Conservation (phyloP, 768 basidiomycete species). For the Phaeolepiota aurea region DNA sequence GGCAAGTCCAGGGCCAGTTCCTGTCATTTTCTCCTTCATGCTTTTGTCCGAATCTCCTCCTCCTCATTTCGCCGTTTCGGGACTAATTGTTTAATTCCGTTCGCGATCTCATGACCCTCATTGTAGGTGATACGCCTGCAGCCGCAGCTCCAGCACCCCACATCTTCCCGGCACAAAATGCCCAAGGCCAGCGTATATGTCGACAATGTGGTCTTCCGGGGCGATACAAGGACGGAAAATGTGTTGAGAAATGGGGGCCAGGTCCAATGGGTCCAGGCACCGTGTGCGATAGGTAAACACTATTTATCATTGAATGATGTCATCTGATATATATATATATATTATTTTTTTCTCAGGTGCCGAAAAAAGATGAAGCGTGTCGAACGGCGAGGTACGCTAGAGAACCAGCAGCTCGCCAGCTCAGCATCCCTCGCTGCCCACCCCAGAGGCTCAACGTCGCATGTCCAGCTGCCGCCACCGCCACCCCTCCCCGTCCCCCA, state of each 20-base stretch:
- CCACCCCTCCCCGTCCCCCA: not conserved
- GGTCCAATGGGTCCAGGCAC: constrained; percentile 80
- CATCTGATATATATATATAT: not conserved
- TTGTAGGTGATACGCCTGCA: constrained; percentile 12
- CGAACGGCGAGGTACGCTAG: constrained; percentile 63
- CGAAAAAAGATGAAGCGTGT: constrained; percentile 85
- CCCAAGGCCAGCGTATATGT: constrained; percentile 67
- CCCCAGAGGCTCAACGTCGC: not conserved
- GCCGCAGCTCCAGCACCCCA: constrained; percentile 14
- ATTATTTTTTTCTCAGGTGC: constrained; percentile 32
- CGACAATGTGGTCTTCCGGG: constrained; percentile 68
- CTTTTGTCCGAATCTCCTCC: too few relatives aligned
- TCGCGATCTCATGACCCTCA: too few relatives aligned
- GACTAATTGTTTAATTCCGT: too few relatives aligned
- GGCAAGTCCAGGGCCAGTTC: not conserved
- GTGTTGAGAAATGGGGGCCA: constrained; percentile 85
- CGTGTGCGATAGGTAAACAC: constrained; percentile 64
- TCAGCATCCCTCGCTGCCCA: not conserved
- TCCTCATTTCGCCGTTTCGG: not conserved
- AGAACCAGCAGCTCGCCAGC: constrained; percentile 13
- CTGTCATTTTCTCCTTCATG: not conserved
- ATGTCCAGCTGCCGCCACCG: not conserved
- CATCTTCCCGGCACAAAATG: constrained; percentile 40
- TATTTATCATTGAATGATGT: constrained; percentile 1
- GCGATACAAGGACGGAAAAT: constrained; percentile 77